Percentiles rank a stretch among this genome's conserved stretches.
These are phyloP conservation scores for Draba incana DNA, from an alignment of 345 rosid species.

Conservation along the genomic window DNA sequence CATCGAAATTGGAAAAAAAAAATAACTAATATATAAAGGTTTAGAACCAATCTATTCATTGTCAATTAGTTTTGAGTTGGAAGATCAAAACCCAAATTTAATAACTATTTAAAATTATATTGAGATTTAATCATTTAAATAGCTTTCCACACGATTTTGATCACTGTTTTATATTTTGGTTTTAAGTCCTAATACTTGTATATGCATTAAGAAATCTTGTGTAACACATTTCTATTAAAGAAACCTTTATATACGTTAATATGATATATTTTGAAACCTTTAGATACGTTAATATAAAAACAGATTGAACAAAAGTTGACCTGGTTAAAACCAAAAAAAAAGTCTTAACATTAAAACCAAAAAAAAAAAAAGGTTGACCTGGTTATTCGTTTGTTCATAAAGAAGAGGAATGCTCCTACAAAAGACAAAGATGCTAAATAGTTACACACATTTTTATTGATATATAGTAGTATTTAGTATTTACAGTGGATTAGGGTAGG, in stretches of 20 bases:
- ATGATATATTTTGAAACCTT: not conserved
- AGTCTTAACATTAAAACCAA: too few species aligned
- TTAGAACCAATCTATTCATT: too few species aligned
- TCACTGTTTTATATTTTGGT: not conserved
- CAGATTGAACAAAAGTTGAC: not conserved
- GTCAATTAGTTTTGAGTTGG: too few species aligned
- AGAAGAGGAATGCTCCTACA: not conserved
- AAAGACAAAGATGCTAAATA: not conserved
- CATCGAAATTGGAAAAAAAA: too few species aligned
- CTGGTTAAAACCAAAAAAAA: too few species aligned
- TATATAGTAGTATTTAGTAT: not conserved
- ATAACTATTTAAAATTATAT: not conserved
- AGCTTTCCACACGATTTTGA: slow-evolving; percentile 1
- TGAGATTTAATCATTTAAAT: not conserved
- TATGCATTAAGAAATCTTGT: not conserved
- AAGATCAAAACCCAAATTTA: too few species aligned
- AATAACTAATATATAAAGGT: too few species aligned
- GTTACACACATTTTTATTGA: not conserved
- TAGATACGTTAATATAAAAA: not conserved
- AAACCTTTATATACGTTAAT: not conserved
- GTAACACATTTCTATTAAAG: not conserved
- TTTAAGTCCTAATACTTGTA: not conserved
- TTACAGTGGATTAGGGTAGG: slow-evolving; percentile 30
- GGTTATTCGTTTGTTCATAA: not conserved
- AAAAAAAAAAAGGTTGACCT: slow-evolving; percentile 15